These are phyloP conservation scores for Atalantia buxifolia DNA, from an alignment of 345 rosid genomes.

Conservation along the genomic window DNA sequence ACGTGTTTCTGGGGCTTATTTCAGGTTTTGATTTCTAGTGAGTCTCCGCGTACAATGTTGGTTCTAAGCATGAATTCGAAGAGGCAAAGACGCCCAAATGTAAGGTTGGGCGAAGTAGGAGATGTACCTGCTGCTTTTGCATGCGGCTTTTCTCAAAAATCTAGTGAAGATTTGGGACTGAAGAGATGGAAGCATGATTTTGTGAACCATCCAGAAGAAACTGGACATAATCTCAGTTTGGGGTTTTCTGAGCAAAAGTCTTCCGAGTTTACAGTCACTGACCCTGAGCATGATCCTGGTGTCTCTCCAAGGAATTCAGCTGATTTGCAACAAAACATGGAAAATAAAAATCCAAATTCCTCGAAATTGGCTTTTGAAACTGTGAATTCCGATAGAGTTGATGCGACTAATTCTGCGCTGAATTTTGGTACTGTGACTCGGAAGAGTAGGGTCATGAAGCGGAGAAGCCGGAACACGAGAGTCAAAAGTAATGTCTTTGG, in stretches of 20 bases:
- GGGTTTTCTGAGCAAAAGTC: conserved; percentile 16
- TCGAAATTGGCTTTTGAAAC: conserved; percentile 27
- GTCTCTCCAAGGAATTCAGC: conserved; percentile 23
- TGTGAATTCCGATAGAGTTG: conserved; percentile 14
- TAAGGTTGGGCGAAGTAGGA: conserved; percentile 58
- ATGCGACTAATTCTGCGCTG: conserved; percentile 22
- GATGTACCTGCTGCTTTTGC: conserved; percentile 61
- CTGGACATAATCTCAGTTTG: conserved; percentile 3
- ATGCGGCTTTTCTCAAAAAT: conserved; percentile 36
- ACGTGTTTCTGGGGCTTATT: conserved; percentile 18
- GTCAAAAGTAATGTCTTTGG: conserved; percentile 22
- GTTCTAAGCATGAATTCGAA: conserved; percentile 48
- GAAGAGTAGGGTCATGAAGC: conserved; percentile 51
- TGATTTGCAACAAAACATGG: conserved; percentile 34
- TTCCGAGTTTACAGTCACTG: conserved; percentile 21
- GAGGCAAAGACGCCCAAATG: conserved; percentile 55
- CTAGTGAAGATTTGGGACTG: conserved; percentile 20
- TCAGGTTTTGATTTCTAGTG: conserved; percentile 16
- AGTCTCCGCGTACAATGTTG: conserved; percentile 33
- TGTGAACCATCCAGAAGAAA: conserved; percentile 11
- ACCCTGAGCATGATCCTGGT: conserved; percentile 3
- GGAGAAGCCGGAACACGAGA: conserved; percentile 30
- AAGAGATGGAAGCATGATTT: conserved; percentile 32
- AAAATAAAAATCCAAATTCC: conserved; percentile 38
- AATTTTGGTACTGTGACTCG: conserved; percentile 41